These are phyloP conservation scores for Blastomyces silverae DNA, from an alignment of 2,329 filamentous ascomycete genomes.

Conservation along the genomic window DNA sequence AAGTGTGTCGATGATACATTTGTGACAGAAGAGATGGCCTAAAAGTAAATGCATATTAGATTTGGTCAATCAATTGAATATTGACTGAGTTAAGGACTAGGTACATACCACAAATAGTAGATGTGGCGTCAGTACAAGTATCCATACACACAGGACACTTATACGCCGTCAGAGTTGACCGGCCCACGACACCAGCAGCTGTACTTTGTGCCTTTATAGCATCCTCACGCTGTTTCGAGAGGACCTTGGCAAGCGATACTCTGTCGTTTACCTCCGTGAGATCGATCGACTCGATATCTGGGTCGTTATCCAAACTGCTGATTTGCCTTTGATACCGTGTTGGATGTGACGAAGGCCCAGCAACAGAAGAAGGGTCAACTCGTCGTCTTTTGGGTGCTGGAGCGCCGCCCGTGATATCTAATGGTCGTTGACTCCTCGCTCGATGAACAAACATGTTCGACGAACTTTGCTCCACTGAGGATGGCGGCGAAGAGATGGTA, in stretches of 20 bases:
- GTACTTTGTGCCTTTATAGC: conserved; percentile 43
- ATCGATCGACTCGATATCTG: conserved; percentile 45
- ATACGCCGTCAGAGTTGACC: conserved; percentile 42
- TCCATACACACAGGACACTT: conserved; percentile 61
- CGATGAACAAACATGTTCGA: conserved; percentile 9
- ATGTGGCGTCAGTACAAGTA: conserved; percentile 52
- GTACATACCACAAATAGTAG: conserved; percentile 53
- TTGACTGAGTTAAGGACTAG: background rate
- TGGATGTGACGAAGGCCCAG: conserved; percentile 2
- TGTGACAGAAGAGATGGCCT: conserved; percentile 60
- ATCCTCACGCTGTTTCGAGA: conserved; percentile 50
- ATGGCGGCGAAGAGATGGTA: conserved; percentile 15
- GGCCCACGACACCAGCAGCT: conserved; percentile 25
- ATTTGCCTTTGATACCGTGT: background rate
- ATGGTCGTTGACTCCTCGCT: conserved; percentile 5
- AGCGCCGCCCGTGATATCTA: background rate
- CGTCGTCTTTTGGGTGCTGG: conserved; percentile 9
- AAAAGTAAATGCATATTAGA: conserved; percentile 1
- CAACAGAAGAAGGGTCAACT: conserved; percentile 2
- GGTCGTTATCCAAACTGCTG: background rate
- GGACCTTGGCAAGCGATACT: conserved; percentile 37
- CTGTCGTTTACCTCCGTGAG: conserved; percentile 42
- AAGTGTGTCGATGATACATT: conserved; percentile 55
- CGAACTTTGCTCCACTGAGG: background rate
- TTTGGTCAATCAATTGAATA: background rate